Base-by-base conservation (phyloP, 2,329 filamentous ascomycete genomes). In the Zymoseptoria crescenta region DNA sequence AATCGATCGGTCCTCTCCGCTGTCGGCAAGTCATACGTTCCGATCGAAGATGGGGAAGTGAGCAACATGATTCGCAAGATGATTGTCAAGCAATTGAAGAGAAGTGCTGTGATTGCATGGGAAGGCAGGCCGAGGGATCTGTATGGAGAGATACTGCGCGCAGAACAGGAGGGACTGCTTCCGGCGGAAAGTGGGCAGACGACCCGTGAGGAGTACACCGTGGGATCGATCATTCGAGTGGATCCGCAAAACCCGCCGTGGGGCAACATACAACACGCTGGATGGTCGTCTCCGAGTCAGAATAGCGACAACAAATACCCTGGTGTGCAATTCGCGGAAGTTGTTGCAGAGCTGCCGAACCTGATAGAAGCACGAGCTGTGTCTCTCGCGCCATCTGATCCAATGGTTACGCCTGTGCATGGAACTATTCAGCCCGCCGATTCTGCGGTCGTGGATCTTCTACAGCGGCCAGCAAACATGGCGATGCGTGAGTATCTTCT, bases 301-400 rank as follows among this genome's bases (percentile, higher is more conserved):
- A 55, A 60, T 4, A 66, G 66, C 24, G 87, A 85, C 0, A 77
- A 82, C 8, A 88, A 94, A 69, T 76, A 94, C 19, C 86, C 90
- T 4, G 85, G 90, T 69, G 76, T 97, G n/a, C 86, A 95, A 64
- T 97, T 96, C 73, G 82, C 81, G 66, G 85, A 85, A 1, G 90
- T 99, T 24, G 80, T 96, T 19, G 81, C 83, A 45, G 93, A 97
- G 74, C 80, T 99, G 24, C 90, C 92, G 1, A 87, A 95, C 70
- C 80, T 97, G 28, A 89, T 97, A 63, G 93, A 97, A 76, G 93
- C 90, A 8, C 93, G 93, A 73, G 93, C 91, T 0, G 84, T 96
- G n/a, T 91, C 89, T 0, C 81, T 96, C 45, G 90, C 88, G 0
- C 90, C 87, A 64, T 76, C 79, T 5, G 74, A 81, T 67, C 78